Evolutionary conservation across 2,329 filamentous ascomycete species (phyloP).

Genomic region (Diplodia seriata): DNA sequence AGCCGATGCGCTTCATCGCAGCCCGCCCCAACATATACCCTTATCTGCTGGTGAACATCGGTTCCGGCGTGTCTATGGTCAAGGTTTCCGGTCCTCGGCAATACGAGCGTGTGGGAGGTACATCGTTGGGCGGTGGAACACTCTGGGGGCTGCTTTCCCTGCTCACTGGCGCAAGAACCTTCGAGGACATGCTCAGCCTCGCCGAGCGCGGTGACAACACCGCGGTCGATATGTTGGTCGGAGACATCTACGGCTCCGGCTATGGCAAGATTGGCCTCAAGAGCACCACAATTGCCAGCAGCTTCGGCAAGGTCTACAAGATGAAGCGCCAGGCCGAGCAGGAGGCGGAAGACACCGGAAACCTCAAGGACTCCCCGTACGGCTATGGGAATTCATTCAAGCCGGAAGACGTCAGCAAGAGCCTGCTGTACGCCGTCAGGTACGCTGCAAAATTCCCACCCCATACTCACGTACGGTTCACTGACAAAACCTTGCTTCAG

Average conservation of each 20-base stretch:
- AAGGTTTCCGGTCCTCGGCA: constrained; percentile 90
- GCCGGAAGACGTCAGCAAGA: constrained; percentile 85
- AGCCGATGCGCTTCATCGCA: constrained; percentile 88
- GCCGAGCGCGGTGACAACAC: constrained; percentile 91
- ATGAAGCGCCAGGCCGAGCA: constrained; percentile 85
- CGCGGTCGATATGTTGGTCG: constrained; percentile 94
- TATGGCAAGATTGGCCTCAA: constrained; percentile 97
- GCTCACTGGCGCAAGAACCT: constrained; percentile 90
- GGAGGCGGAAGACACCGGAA: constrained; percentile 74
- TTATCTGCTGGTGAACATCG: constrained; percentile 97
- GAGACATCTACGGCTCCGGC: constrained; percentile 95
- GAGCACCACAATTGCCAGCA: constrained; percentile 92
- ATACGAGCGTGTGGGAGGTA: constrained; percentile 91
- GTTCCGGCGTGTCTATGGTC: constrained; percentile 94
- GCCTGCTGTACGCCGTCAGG: constrained; percentile 88
- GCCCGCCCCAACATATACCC: constrained; percentile 86
- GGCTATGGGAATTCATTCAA: constrained; percentile 66
- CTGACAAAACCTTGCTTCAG: constrained; percentile 51
- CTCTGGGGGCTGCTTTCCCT: constrained; percentile 94
- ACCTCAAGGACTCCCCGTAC: constrained; percentile 48
- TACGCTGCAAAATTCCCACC: constrained; percentile 40
- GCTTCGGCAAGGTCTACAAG: constrained; percentile 95
- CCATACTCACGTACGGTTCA: not conserved
- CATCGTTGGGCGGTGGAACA: constrained; percentile 93
- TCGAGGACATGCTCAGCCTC: constrained; percentile 95